A percentile compares a stretch with the other conserved stretches of the same genome.
phyloP scores from a whole-genome alignment of 768 basidiomycete species.

The Asterophora parasitica region DNA sequence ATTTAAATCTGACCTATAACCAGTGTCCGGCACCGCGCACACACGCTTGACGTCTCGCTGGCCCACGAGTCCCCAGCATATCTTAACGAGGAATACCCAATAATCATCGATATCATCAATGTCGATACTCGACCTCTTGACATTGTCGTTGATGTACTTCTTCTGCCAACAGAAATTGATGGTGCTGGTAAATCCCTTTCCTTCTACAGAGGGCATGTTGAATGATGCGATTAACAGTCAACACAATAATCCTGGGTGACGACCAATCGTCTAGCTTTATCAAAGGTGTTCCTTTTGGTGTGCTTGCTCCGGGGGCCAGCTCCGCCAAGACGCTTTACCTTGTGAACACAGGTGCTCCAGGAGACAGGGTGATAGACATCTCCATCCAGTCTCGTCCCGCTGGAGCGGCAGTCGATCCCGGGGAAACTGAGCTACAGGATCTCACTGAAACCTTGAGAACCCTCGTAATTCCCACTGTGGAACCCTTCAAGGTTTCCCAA shows the following conservation, averaged over 20 bases:
- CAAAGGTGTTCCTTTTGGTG: slow-evolving; percentile 67
- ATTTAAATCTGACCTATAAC: slow-evolving; percentile 4
- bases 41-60: slow-evolving; percentile 50
- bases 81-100: slow-evolving; percentile 76
- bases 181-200: slow-evolving; percentile 49
- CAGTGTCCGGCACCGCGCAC: slow-evolving; percentile 62
- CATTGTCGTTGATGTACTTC: slow-evolving; percentile 63
- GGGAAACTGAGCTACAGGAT: slow-evolving; percentile 23
- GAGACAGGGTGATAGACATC: slow-evolving; percentile 74
- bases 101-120: slow-evolving; percentile 67
- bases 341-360: slow-evolving; percentile 54
- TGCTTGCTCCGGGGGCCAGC: slow-evolving; percentile 52
- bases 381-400: slow-evolving; percentile 62
- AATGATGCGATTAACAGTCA: slow-evolving; percentile 35
- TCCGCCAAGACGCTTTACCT: slow-evolving; percentile 61
- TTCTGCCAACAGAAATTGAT: slow-evolving; percentile 79
- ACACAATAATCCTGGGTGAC: slow-evolving; percentile 55
- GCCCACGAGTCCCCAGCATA: slow-evolving; percentile 66
- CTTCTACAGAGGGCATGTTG: not conserved
- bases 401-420: slow-evolving; percentile 24
- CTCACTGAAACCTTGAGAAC: slow-evolving; percentile 64
- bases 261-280: slow-evolving; percentile 67
- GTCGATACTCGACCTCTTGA: slow-evolving; percentile 66
- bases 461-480: slow-evolving; percentile 60
- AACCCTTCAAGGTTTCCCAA: slow-evolving; percentile 53